phyloP scores from a whole-genome alignment of 495 filamentous ascomycete species.

The Achaetomiella virescens region DNA sequence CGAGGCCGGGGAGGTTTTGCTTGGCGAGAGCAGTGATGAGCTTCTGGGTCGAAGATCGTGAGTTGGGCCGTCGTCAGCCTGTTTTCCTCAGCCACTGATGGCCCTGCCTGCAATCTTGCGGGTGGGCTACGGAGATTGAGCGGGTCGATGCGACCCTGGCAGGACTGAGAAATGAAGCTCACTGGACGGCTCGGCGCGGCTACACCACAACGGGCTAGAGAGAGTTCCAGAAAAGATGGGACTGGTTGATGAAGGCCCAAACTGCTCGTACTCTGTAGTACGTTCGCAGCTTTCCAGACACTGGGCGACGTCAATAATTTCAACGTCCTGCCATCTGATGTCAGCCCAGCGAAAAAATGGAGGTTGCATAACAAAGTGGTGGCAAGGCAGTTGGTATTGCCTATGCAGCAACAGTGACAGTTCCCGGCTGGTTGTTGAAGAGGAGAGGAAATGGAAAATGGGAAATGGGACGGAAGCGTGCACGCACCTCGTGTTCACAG shows the following conservation, averaged over 20 bases:
- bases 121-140: slow-evolving; percentile 6
- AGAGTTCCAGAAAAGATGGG: slow-evolving; percentile 8
- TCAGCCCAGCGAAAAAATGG: neutral
- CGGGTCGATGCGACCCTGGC: neutral
- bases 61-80: slow-evolving; percentile 8
- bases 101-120: neutral
- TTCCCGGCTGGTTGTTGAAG: neutral
- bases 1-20: neutral
- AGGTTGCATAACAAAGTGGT: neutral
- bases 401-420: slow-evolving; percentile 12
- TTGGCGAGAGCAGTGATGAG: neutral
- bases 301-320: neutral
- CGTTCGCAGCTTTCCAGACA: neutral
- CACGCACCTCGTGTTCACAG: slow-evolving; percentile 14
- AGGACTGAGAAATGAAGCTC: neutral
- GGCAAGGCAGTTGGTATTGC: slow-evolving; percentile 20
- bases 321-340: neutral
- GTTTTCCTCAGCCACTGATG: slow-evolving; percentile 6
- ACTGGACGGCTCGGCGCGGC: slow-evolving; percentile 5
- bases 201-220: slow-evolving; percentile 9
- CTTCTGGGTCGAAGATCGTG: neutral
- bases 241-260: neutral
- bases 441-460: neutral
- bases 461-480: neutral
- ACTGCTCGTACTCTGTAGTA: neutral